phyloP scores from a whole-genome alignment of 805 yeast genomes.

The Candida loeiensis region DNA sequence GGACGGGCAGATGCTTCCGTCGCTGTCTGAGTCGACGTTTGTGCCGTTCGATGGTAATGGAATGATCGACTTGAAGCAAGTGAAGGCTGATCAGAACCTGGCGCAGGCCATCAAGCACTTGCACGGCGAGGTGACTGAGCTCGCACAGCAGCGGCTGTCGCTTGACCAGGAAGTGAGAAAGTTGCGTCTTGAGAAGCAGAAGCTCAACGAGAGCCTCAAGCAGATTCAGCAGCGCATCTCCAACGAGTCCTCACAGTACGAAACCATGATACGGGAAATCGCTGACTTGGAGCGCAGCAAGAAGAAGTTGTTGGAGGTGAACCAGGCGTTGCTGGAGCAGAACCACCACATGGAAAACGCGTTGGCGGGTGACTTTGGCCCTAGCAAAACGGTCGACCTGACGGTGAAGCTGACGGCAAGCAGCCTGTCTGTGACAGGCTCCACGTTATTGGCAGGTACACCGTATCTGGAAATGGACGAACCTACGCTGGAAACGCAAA shows the following conservation, averaged over 20 bases:
- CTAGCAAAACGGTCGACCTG: conserved; percentile 1
- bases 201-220: conserved; percentile 33
- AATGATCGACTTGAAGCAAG: conserved; percentile 3
- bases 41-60: conserved; percentile 5
- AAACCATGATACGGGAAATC: conserved; percentile 47
- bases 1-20: conserved; percentile 7
- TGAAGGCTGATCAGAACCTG: conserved; percentile 1
- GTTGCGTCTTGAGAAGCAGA: conserved; percentile 26
- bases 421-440: not conserved
- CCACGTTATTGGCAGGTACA: conserved; percentile 11
- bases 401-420: not conserved
- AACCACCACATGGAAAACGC: conserved; percentile 15
- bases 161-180: conserved; percentile 12
- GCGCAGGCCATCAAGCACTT: conserved; percentile 1
- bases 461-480: conserved; percentile 15
- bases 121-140: conserved; percentile 1
- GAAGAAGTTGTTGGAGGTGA: conserved; percentile 35
- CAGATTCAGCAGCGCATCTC: conserved; percentile 40
- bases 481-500: conserved; percentile 25
- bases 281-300: conserved; percentile 47
- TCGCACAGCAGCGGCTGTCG: not conserved
- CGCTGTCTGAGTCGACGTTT: not conserved
- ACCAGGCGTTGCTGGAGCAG: conserved; percentile 22
- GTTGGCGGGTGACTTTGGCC: conserved; percentile 1
- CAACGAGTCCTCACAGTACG: conserved; percentile 41